Evolutionary conservation across 257 asterid species (phyloP), one percentile per base, ranked within the genome.

Genomic region (Primulina huaijiensis): DNA sequence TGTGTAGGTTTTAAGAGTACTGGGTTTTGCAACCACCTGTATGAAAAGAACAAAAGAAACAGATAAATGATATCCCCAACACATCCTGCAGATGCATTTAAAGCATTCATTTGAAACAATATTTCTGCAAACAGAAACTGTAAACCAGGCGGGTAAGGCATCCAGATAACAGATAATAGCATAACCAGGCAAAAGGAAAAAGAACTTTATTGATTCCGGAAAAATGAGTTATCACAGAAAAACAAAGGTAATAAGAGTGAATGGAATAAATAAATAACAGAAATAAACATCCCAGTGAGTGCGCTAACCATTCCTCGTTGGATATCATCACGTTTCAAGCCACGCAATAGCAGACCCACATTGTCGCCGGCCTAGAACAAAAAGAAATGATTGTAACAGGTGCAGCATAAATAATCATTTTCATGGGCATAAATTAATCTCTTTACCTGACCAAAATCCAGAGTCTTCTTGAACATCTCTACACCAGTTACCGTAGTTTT

Each of bases 401-500:
- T 27, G 63, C 62, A 56, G 19, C 43, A 56, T 8, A 62, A 40
- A 50, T 58, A 27, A 34, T 35, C 30, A 56, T 12, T 11, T 35
- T 21, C n/a, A 25, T 20, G 40, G 27, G 61, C 59, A 56, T 27
- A 12, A 61, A 57, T 40, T 50, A 61, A 52, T 33, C 20, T 35
- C 31, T 78, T 83, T 74, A 92, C 99, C 86, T 94, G 97, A 69
- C 99, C 99, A 80, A 34, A 53, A 81, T 94, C 99, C 79, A 94
- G 80, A 30, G 85, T 88, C 87, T 94, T 94, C 87, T 89, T 94
- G 89, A 94, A 94, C 99, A 94, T 94, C 82, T 94, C 98, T 61
- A 94, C 99, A 60, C 99, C 99, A 74, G 99, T 94, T 40, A 89
- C 98, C 12, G 88, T 84, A 68, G 97, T 86, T 85, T 94, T 94